Conservation (phyloP, 805 yeast genomes). For the Candida parachauliodes region DNA sequence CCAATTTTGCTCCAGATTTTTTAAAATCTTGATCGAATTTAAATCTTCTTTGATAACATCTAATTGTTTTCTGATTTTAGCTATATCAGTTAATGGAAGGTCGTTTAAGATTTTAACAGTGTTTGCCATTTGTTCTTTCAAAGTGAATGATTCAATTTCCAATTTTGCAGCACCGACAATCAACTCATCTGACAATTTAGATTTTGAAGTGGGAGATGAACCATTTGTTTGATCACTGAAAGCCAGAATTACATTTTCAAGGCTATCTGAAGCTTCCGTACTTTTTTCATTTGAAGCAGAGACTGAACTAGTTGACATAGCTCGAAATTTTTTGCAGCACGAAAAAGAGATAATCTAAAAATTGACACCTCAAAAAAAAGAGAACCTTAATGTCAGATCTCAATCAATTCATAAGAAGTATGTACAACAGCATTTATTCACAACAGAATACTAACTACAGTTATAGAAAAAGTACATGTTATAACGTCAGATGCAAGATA, state of each 20-base stretch:
- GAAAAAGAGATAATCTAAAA: neutral
- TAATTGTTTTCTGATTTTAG: neutral
- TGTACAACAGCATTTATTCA: slow-evolving; percentile 14
- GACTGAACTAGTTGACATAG: too few relatives aligned
- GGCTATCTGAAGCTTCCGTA: too few relatives aligned
- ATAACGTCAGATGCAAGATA: slow-evolving; percentile 43
- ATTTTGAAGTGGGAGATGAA: too few relatives aligned
- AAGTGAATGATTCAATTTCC: slow-evolving; percentile 26
- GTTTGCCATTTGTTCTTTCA: slow-evolving; percentile 16
- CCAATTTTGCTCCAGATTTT: neutral
- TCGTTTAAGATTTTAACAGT: slow-evolving; percentile 1
- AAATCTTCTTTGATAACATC: slow-evolving; percentile 1
- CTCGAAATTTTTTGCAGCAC: slow-evolving; percentile 10
- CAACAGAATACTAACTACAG: neutral
- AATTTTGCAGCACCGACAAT: slow-evolving; percentile 28
- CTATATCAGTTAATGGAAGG: slow-evolving; percentile 3
- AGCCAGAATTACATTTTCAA: too few relatives aligned
- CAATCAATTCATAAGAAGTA: slow-evolving; percentile 8
- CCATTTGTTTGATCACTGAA: too few relatives aligned
- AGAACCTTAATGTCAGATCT: slow-evolving; percentile 3
- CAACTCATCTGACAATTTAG: slow-evolving; percentile 9
- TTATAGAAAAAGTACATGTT: slow-evolving; percentile 36
- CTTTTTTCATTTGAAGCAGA: too few relatives aligned
- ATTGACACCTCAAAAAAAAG: neutral
- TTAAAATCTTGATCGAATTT: neutral